Percentiles rank a stretch among this genome's conserved stretches.
phyloP scores from a whole-genome alignment of 2,329 filamentous ascomycete species.

The Xylaria sp. region DNA sequence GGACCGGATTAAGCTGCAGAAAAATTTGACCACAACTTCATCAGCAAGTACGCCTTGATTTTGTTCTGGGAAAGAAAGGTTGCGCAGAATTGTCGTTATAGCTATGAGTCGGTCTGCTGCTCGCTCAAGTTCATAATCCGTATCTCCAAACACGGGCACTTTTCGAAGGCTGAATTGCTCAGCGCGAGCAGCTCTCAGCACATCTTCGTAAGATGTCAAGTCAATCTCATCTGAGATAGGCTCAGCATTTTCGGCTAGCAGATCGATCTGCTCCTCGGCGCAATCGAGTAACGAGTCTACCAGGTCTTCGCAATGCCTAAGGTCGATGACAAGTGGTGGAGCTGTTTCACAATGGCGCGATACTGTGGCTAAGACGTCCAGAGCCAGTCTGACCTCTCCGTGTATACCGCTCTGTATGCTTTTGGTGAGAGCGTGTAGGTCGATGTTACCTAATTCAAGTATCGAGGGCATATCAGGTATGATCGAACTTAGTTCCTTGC shows the following conservation, averaged over 20 bases:
- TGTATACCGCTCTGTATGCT: slow-evolving; percentile 91
- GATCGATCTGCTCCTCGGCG: slow-evolving; percentile 86
- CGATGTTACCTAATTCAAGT: slow-evolving; percentile 84
- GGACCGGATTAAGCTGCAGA: slow-evolving; percentile 85
- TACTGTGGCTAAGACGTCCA: slow-evolving; percentile 83
- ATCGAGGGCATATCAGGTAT: slow-evolving; percentile 81
- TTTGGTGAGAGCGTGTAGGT: slow-evolving; percentile 89
- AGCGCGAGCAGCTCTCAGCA: slow-evolving; percentile 78
- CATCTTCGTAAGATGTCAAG: slow-evolving; percentile 86
- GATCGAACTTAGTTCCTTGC: slow-evolving; percentile 72
- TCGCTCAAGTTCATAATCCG: slow-evolving; percentile 83
- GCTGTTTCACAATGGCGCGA: slow-evolving; percentile 69
- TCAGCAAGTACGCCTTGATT: slow-evolving; percentile 83
- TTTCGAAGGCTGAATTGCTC: slow-evolving; percentile 80
- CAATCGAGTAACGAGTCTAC: slow-evolving; percentile 90
- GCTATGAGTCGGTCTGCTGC: slow-evolving; percentile 89
- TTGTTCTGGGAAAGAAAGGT: slow-evolving; percentile 82
- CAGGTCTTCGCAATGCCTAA: slow-evolving; percentile 85
- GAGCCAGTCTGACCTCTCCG: slow-evolving; percentile 86
- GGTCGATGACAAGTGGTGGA: slow-evolving; percentile 71
- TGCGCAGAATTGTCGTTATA: slow-evolving; percentile 91
- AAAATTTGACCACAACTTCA: slow-evolving; percentile 80
- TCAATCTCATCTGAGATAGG: slow-evolving; percentile 90
- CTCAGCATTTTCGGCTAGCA: slow-evolving; percentile 83
- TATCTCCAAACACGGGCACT: slow-evolving; percentile 77